phyloP scores from a whole-genome alignment of 305 asterid genomes.

The Fraxinus velutina region DNA sequence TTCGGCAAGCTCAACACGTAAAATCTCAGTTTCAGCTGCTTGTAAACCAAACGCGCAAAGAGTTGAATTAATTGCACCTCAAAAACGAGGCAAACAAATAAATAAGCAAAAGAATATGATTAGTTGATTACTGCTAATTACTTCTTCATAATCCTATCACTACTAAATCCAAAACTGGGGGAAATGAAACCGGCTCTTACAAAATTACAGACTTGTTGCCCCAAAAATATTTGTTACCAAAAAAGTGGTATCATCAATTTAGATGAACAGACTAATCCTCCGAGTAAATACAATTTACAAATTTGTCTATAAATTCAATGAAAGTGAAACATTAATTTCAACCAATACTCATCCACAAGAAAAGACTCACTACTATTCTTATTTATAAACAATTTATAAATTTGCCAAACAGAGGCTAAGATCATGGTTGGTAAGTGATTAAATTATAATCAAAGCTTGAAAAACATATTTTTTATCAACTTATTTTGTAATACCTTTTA shows the following conservation, averaged over 20 bases:
- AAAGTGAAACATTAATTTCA: background rate
- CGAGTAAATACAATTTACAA: background rate
- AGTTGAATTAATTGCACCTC: background rate
- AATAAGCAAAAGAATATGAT: background rate
- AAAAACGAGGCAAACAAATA: constrained; percentile 10
- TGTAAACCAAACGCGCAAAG: constrained; percentile 20
- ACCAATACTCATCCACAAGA: background rate
- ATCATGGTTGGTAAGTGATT: background rate
- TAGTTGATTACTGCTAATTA: background rate
- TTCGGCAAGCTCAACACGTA: constrained; percentile 66
- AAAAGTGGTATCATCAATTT: background rate
- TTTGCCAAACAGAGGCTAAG: background rate
- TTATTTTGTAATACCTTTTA: background rate
- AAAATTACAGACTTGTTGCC: background rate
- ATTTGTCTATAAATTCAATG: background rate
- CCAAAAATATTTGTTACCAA: background rate
- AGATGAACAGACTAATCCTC: background rate
- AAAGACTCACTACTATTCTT: background rate
- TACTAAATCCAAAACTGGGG: background rate
- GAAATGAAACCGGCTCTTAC: background rate
- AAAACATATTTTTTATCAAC: background rate
- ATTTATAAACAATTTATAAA: background rate
- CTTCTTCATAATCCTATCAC: background rate
- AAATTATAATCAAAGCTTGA: background rate
- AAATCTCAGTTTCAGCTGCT: constrained; percentile 80